Conservation (phyloP, 169 alveolate genomes). For the Eimeria sp. region DNA sequence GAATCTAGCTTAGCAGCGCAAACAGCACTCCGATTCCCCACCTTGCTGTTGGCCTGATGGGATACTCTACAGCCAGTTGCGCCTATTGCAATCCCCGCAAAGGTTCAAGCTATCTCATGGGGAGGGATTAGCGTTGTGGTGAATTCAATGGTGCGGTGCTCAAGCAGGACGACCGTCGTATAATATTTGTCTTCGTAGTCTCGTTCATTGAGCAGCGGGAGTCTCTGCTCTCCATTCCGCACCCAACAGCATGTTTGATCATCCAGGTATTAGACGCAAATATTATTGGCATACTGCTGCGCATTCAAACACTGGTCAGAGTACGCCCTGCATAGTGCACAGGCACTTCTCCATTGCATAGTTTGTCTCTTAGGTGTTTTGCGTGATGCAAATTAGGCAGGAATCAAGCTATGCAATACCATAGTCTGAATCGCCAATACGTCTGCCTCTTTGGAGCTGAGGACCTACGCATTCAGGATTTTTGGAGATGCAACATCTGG, state of each 20-base stretch:
- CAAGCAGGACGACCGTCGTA: not conserved
- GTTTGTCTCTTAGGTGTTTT: not conserved
- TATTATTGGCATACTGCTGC: no score
- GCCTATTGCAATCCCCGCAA: not conserved
- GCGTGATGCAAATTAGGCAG: no score
- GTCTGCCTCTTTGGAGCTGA: no score
- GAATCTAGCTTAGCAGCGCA: not conserved
- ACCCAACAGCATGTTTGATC: not conserved
- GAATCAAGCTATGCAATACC: no score
- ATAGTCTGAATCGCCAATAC: no score
- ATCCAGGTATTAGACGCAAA: no score
- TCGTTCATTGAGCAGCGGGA: not conserved
- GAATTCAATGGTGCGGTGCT: not conserved
- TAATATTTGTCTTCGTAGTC: not conserved
- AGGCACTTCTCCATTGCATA: not conserved
- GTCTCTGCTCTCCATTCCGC: not conserved
- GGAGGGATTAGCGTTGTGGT: not conserved
- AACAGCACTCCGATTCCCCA: not conserved
- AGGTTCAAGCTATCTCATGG: not conserved
- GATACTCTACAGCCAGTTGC: not conserved
- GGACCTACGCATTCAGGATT: no score
- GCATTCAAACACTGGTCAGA: no score
- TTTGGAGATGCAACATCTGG: no score
- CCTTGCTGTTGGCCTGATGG: not conserved
- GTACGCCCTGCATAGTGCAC: not conserved